Evolutionary conservation across 306 rosid genomes (phyloP).

Genomic region (Carpinus fangiana): DNA sequence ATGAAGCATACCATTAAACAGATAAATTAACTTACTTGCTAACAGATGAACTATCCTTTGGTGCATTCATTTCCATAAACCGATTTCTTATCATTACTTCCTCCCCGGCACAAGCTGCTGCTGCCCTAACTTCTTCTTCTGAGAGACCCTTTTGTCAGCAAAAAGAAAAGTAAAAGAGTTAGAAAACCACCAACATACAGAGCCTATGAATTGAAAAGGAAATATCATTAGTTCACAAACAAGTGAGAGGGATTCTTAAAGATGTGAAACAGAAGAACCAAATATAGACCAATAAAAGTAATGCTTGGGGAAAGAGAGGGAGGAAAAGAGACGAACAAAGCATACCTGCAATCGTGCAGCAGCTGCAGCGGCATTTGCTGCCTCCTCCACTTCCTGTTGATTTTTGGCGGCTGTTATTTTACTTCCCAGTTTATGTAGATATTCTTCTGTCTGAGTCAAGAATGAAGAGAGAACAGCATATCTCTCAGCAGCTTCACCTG

Average conservation of each 20-base stretch:
- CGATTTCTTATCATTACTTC: slow-evolving; percentile 95
- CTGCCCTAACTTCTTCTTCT: slow-evolving; percentile 95
- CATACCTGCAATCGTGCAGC: slow-evolving; percentile 92
- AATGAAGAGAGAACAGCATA: slow-evolving; percentile 92
- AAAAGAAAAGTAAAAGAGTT: slow-evolving; percentile 16
- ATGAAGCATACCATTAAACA: slow-evolving; percentile 25
- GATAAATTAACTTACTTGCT: slow-evolving; percentile 62
- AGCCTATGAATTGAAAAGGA: slow-evolving; percentile 9
- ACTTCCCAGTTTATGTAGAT: slow-evolving; percentile 89
- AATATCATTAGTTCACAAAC: background rate
- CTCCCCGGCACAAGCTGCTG: slow-evolving; percentile 97
- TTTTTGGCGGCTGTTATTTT: slow-evolving; percentile 89
- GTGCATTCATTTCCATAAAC: slow-evolving; percentile 95
- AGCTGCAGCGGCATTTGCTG: slow-evolving; percentile 82
- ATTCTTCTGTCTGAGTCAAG: slow-evolving; percentile 93
- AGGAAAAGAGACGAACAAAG: background rate
- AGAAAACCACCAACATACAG: background rate
- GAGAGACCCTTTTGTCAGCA: slow-evolving; percentile 79
- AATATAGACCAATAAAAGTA: background rate
- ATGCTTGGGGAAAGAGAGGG: background rate
- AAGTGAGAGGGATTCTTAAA: background rate
- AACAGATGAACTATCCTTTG: slow-evolving; percentile 82
- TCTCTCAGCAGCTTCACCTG: slow-evolving; percentile 97
- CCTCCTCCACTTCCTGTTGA: slow-evolving; percentile 95
- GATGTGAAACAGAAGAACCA: background rate